Percentiles rank a stretch among this genome's conserved stretches.
These are phyloP conservation scores for Trichoderma endophyticum DNA, from an alignment of 2,329 filamentous ascomycete species.

Conservation along the genomic window DNA sequence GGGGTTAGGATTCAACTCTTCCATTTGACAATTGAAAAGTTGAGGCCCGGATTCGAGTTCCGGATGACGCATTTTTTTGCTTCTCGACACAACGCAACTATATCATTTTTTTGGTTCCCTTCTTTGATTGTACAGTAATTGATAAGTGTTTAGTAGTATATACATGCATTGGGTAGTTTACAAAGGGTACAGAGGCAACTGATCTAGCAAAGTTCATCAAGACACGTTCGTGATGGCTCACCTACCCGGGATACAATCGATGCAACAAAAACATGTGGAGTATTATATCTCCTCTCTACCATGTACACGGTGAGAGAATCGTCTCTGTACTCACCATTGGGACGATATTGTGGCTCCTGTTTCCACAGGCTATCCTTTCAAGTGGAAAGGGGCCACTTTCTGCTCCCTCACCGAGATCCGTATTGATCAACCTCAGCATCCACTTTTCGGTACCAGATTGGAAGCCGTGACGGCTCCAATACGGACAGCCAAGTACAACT, in stretches of 20 bases:
- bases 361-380: background rate
- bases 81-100: background rate
- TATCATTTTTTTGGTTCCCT: background rate
- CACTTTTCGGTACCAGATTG: background rate
- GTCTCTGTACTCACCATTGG: background rate
- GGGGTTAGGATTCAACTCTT: conserved; percentile 20
- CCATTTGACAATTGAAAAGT: conserved; percentile 15
- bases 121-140: background rate
- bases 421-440: background rate
- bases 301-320: background rate
- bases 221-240: background rate
- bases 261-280: background rate
- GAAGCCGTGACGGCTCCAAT: background rate
- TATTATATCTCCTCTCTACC: background rate
- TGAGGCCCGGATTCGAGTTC: conserved; percentile 20
- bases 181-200: background rate
- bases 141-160: no score
- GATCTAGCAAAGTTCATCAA: background rate
- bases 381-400: background rate
- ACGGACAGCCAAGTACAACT: background rate
- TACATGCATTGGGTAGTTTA: background rate
- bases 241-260: background rate
- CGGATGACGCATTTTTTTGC: conserved; percentile 19
- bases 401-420: background rate
- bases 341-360: background rate